Evolutionary conservation across 805 yeast species (phyloP), one percentile per base, ranked within the genome.

Genomic region (Starmerella floricola): DNA sequence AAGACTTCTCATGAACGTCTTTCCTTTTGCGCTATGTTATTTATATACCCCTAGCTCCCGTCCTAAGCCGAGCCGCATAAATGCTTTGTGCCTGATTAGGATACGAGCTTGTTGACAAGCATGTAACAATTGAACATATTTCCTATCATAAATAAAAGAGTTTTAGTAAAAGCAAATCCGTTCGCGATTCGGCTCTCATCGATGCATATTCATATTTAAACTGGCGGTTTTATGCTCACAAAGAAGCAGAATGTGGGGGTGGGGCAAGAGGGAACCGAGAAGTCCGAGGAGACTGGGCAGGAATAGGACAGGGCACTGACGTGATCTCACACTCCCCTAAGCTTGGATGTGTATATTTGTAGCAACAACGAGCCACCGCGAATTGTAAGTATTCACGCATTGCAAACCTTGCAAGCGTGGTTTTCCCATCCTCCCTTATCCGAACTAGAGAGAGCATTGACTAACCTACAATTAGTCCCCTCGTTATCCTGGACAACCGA

Each of bases 281-380:
- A 23, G 10, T 23, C 26, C 6, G 10, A 8, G 26, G 26, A 23
- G 26, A 6, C 26, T 23, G 26, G 26, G 26, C 26, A 23, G 26
- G 6, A 4, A 12, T 13, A 27, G n/a, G 6, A 19, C 20, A 8
- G 10, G 8, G 4, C 4, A 11, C 16, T 27, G 18, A 24, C 15
- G 8, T 20, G 11, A 24, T 19, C 15, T 10, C 31, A 38, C 35
- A 32, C 26, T 20, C n/a, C n/a, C n/a, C n/a, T n/a, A n/a, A n/a
- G n/a, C n/a, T n/a, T n/a, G n/a, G n/a, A 86, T 87, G 97, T 87
- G 97, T 62, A 81, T 86, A 26, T 58, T 84, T 16, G 54, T 85
- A 28, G 71, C 81, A 1, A 71, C 93, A 2, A 72, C 74, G 12
- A 68, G 65, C 2, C 87, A 82, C 55, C 79, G 81, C 0, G 73